Conservation (phyloP, 192 early-diverging fungal genomes). For the Linnemannia hyalina region DNA sequence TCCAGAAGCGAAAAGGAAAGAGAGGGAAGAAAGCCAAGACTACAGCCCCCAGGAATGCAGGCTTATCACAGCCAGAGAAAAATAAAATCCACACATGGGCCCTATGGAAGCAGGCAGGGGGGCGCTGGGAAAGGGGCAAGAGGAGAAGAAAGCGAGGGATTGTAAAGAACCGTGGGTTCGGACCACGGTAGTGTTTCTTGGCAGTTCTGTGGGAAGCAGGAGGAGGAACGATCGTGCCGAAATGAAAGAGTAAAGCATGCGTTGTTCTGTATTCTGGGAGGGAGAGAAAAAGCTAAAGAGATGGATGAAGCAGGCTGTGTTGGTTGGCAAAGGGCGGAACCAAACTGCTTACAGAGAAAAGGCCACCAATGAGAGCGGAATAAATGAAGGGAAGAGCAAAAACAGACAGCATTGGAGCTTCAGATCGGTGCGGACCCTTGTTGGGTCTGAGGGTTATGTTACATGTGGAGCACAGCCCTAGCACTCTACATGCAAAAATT, state of each 20-base stretch:
- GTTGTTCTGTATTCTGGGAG: background rate
- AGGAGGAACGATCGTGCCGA: background rate
- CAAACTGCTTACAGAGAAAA: background rate
- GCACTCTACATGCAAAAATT: background rate
- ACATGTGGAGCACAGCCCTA: background rate
- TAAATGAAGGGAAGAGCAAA: background rate
- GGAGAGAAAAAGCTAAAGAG: background rate
- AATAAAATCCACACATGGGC: background rate
- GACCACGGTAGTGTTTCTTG: background rate
- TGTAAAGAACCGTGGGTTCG: background rate
- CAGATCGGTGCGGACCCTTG: background rate
- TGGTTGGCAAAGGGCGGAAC: background rate
- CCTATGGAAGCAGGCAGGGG: background rate
- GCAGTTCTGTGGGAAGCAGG: background rate
- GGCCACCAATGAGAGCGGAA: background rate
- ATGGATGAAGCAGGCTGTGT: background rate
- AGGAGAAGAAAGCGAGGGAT: background rate
- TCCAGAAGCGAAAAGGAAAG: background rate
- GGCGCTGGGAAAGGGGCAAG: background rate
- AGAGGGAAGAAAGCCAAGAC: constrained; percentile 8
- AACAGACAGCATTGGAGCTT: background rate
- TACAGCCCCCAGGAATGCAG: background rate
- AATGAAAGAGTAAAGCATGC: background rate
- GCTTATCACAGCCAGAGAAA: background rate
- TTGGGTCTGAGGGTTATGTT: background rate